A percentile compares a stretch with the other conserved stretches of the same genome.
These are phyloP conservation scores for Lipomyces kockii DNA, from an alignment of 805 yeast genomes.

Conservation along the genomic window DNA sequence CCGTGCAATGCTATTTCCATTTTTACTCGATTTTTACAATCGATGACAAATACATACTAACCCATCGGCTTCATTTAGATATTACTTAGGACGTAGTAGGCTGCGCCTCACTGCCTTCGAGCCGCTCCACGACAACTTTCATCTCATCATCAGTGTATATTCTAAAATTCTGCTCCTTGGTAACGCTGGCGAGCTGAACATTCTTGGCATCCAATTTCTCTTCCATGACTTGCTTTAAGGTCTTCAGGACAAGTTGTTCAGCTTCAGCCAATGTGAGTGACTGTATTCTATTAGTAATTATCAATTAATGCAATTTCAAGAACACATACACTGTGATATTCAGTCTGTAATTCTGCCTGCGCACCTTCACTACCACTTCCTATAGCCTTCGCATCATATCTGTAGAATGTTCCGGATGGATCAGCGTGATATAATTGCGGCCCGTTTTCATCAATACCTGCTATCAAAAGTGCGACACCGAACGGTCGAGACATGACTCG, in stretches of 20 bases:
- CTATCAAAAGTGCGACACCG: constrained; percentile 95
- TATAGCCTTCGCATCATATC: constrained; percentile 98
- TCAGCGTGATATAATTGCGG: constrained; percentile 96
- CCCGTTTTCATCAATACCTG: constrained; percentile 94
- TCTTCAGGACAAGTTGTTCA: constrained; percentile 83
- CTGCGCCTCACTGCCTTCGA: constrained; percentile 44
- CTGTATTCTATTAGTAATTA: constrained; percentile 30
- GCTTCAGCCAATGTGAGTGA: constrained; percentile 92
- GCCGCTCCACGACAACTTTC: constrained; percentile 73
- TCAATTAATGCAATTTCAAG: neutral
- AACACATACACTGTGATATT: constrained; percentile 69
- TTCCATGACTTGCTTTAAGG: constrained; percentile 97
- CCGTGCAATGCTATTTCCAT: neutral
- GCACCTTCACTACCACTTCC: constrained; percentile 99
- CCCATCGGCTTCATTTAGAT: neutral
- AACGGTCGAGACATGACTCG: constrained; percentile 97
- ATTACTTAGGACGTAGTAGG: neutral
- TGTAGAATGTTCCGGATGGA: constrained; percentile 97
- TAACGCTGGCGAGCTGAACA: constrained; percentile 93
- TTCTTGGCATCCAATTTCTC: constrained; percentile 94
- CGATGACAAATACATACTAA: constrained; percentile 2
- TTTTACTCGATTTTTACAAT: constrained; percentile 5
- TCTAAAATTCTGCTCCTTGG: constrained; percentile 81
- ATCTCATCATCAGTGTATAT: constrained; percentile 84
- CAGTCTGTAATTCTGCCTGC: constrained; percentile 94